Evolutionary conservation across 495 filamentous ascomycete species (phyloP), one percentile per base, ranked within the genome.

Genomic region (Daldinia concentrica): DNA sequence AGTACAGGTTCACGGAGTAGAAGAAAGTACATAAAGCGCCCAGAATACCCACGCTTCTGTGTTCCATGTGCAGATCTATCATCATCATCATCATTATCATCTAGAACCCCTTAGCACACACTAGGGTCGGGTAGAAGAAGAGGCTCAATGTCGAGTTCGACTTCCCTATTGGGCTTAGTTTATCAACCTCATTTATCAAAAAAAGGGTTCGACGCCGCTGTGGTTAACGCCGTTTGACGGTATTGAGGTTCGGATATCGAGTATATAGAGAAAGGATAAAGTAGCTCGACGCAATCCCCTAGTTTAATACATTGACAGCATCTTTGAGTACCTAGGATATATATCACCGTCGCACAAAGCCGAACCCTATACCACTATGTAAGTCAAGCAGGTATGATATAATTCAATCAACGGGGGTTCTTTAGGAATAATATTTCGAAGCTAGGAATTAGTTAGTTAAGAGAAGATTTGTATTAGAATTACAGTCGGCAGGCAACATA

Each of bases 1-100:
- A 69, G 58, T 58, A 69, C 62, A 69, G 62, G 58, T 70, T 66
- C 65, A 50, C 70, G 63, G 67, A 56, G 62, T 69, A 73, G 71
- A 64, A 59, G 60, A 66, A 57, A 60, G 66, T 66, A 69, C 57
- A 70, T 62, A 73, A 66, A 61, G 56, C 54, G 48, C 61, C 60
- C 39, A 54, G 43, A 68, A 48, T 24, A 19, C 32, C n/a, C 26
- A 29, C 48, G 45, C 36, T 26, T 26, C 14, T n/a, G 22, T 27
- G 22, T 60, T 15, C 26, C 6, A 6, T 29, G 43, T 41, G 39
- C 39, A 41, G n/a, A 17, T 41, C 15, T 9, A 32, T 32, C 29
- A 9, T 11, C 39, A 8, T 41, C 39, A 8, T 41, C 34, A 9
- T 11, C 39, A 8, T 41, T n/a, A 8, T 41, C 34, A 2, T 36